Base-by-base conservation (phyloP, 2,329 filamentous ascomycete genomes). In the Aciculosporium take region DNA sequence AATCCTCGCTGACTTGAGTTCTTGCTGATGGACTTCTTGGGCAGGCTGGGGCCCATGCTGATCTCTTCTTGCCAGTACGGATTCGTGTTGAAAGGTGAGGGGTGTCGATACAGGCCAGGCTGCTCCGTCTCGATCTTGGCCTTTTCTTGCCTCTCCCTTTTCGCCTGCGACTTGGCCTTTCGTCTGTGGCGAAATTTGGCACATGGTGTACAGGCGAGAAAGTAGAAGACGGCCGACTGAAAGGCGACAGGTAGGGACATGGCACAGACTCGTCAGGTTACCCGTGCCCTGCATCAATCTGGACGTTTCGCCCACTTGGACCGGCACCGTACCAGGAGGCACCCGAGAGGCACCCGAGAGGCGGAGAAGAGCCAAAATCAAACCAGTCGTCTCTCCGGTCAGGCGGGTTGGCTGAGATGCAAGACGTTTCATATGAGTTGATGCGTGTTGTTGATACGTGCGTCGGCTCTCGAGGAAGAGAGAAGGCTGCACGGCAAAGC, bases 21-120 rank as follows among this genome's bases (percentile, higher is more conserved):
- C 62, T 71, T 76, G 61, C 61, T 74, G 49, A 55, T 63, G 44
- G 71, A 62, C 58, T 79, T 72, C 53, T 79, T 79, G 25, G 79
- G 79, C 28, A 83, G 71, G 3, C 75, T 77, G 2, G 88, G 88
- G 0, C 88, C 88, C 62, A 88, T 72, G 47, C 69, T 70, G 49
- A 95, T 93, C 60, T 95, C 88, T 55, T 91, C 83, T 25, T 73
- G 68, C 88, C 88, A 95, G 62, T 84, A 85, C 10, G 81, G 80
- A 53, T 95, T 95, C 23, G 86, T 94, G 53, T 79, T 81, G 52
- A 86, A 91, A 1, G 86, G 84, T 34, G 78, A 76, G 2, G 82
- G 87, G 53, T 95, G 87, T 39, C 77, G 71, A 59, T 94, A 91
- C 9, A 77, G 61, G 31, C 74, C 76, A 0, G 84, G 84, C 56